Percentiles rank a stretch among this genome's conserved stretches.
Conservation (phyloP, 805 yeast genomes). For the Metschnikowia cubensis region DNA sequence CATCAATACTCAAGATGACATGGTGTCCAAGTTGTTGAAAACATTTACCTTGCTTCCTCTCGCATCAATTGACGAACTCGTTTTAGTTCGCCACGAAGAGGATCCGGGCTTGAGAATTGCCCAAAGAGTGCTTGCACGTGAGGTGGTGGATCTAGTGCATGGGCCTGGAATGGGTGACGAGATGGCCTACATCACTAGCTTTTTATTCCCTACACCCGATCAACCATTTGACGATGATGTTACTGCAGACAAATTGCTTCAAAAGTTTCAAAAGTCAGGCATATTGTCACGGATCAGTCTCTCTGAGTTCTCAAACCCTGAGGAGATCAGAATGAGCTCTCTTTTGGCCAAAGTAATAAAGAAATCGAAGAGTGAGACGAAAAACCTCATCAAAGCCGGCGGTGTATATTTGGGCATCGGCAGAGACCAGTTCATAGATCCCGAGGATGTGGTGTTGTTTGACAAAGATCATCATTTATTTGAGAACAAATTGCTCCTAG, state of each 20-base stretch:
- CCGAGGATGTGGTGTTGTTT: slow-evolving; percentile 47
- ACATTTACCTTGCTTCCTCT: slow-evolving; percentile 77
- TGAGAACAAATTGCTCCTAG: slow-evolving; percentile 55
- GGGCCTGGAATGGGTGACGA: slow-evolving; percentile 72
- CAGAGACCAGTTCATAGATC: slow-evolving; percentile 46
- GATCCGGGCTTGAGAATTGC: slow-evolving; percentile 68
- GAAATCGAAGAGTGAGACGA: slow-evolving; percentile 55
- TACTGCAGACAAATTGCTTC: slow-evolving; percentile 46
- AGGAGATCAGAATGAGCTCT: slow-evolving; percentile 46
- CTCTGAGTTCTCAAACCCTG: slow-evolving; percentile 22
- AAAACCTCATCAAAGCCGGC: slow-evolving; percentile 60
- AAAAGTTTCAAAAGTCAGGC: slow-evolving; percentile 56
- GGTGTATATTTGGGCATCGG: slow-evolving; percentile 69
- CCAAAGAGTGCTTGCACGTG: slow-evolving; percentile 74
- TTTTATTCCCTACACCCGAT: slow-evolving; percentile 59
- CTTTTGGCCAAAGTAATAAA: slow-evolving; percentile 47
- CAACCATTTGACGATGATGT: slow-evolving; percentile 45
- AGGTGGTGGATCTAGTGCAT: slow-evolving; percentile 83
- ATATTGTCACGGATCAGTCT: slow-evolving; percentile 40
- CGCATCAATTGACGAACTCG: slow-evolving; percentile 45
- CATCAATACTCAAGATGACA: slow-evolving; percentile 73
- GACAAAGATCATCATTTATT: slow-evolving; percentile 47
- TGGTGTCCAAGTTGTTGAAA: slow-evolving; percentile 63
- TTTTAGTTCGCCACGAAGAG: slow-evolving; percentile 48
- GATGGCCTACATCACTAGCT: slow-evolving; percentile 62